Evolutionary conservation across 805 yeast genomes (phyloP), one percentile per base, ranked within the genome.

Genomic region (Pichia exigua): DNA sequence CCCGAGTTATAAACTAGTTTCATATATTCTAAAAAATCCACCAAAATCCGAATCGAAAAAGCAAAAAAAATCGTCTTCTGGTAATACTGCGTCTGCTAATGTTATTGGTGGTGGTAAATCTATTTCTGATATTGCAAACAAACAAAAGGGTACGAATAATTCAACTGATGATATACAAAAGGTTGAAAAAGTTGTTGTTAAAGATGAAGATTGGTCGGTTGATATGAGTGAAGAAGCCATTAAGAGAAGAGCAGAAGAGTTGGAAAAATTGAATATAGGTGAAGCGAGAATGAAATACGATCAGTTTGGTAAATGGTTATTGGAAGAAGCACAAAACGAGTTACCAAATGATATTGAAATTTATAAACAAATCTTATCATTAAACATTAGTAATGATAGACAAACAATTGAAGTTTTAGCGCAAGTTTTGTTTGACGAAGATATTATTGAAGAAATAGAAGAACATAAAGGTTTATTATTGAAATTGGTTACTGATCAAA

Each of bases 191-290:
- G 78, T 81, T 54, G 82, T 78, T 55, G 85, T 87, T 50, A 83
- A 83, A 57, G 96, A 90, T 65, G 97, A 87, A 60, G 96, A 88
- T 59, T 92, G 98, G 98, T 89, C 97, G 20, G 96, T 91, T 43
- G 99, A 92, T 69, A 88, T 91, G 79, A 87, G 96, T 46, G 94
- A 87, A 68, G 98, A 90, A 72, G 98, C 98, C 53, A 88, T 92
- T 58, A 83, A 85, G 65, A 89, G 87, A 45, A 87, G 99, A 72
- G 96, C 96, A 44, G 73, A 81, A 61, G 95, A 87, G 67, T 76
- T 90, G 58, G 95, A 89, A 70, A 89, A 83, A 24, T 73, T 79
- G 50, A 70, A 68, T 51, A 52, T 72, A 35, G 70, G 68, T 54
- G 52, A 61, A 21, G 79, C 71, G 45, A 70, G 66, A 46, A 77